A percentile compares a stretch with the other conserved stretches of the same genome.
These are phyloP conservation scores for Leccinum proliferum DNA, from an alignment of 1,284 basidiomycete species.

Conservation along the genomic window DNA sequence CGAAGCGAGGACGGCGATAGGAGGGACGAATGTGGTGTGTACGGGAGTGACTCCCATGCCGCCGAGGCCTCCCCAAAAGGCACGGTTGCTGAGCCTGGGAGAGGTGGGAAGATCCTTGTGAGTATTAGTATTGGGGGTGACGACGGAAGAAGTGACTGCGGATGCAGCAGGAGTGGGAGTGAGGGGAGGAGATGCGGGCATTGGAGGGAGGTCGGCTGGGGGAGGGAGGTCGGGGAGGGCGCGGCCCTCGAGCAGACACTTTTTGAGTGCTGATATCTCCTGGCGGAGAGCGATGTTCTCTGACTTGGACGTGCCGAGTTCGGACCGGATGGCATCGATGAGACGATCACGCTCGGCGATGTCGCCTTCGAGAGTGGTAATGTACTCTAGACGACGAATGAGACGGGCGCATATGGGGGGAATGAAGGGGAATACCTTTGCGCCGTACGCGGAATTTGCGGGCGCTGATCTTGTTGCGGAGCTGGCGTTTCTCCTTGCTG, in stretches of 20 bases:
- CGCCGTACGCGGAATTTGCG: slow-evolving; percentile 91
- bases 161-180: slow-evolving; percentile 17
- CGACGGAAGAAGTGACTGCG: slow-evolving; percentile 31
- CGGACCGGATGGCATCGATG: slow-evolving; percentile 83
- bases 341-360: slow-evolving; percentile 90
- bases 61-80: slow-evolving; percentile 75
- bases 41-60: slow-evolving; percentile 77
- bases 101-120: slow-evolving; percentile 78
- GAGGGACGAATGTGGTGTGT: slow-evolving; percentile 76
- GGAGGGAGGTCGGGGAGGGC: slow-evolving; percentile 37
- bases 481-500: slow-evolving; percentile 93
- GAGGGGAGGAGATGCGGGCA: slow-evolving; percentile 34
- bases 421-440: slow-evolving; percentile 57
- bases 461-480: slow-evolving; percentile 96
- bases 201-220: slow-evolving; percentile 37
- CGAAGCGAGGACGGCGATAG: slow-evolving; percentile 34
- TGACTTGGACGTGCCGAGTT: slow-evolving; percentile 72
- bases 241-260: slow-evolving; percentile 63
- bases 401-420: slow-evolving; percentile 8
- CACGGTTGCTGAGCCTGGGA: slow-evolving; percentile 40
- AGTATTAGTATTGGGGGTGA: slow-evolving; percentile 77
- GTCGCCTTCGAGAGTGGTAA: slow-evolving; percentile 88
- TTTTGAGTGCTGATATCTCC: slow-evolving; percentile 83
- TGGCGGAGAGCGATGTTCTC: slow-evolving; percentile 85
- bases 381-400: slow-evolving; percentile 65